Conservation (phyloP, 495 filamentous ascomycete genomes). For the Patellaria atrata region DNA sequence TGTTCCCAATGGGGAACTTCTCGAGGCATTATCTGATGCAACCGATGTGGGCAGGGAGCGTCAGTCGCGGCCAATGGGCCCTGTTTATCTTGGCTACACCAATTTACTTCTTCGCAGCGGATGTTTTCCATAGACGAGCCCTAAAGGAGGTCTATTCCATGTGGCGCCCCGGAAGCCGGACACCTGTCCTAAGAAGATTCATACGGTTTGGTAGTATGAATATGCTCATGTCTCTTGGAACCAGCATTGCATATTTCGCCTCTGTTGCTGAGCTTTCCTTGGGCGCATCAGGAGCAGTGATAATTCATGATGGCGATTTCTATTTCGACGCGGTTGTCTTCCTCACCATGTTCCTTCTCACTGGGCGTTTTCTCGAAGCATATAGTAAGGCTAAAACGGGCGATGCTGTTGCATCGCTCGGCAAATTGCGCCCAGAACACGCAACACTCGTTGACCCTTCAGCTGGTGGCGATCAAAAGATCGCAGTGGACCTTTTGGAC, state of each 20-base stretch:
- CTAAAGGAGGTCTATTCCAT: constrained; percentile 64
- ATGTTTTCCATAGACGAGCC: constrained; percentile 69
- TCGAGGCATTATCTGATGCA: constrained; percentile 50
- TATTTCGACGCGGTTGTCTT: constrained; percentile 97
- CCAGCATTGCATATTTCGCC: constrained; percentile 74
- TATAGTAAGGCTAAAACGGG: constrained; percentile 89
- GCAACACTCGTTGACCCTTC: constrained; percentile 47
- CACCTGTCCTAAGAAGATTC: constrained; percentile 62
- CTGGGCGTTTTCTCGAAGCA: constrained; percentile 68
- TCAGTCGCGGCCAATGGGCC: constrained; percentile 65
- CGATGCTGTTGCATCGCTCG: constrained; percentile 69
- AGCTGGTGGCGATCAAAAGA: constrained; percentile 21
- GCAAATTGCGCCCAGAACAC: constrained; percentile 64
- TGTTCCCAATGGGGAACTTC: constrained; percentile 45
- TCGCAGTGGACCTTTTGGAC: constrained; percentile 65
- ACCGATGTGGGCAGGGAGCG: constrained; percentile 54
- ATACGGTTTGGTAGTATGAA: constrained; percentile 97
- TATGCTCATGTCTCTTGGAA: constrained; percentile 78
- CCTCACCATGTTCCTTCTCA: constrained; percentile 78
- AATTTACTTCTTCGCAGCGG: constrained; percentile 77
- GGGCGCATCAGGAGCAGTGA: constrained; percentile 35
- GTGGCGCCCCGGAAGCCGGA: constrained; percentile 67
- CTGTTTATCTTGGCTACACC: constrained; percentile 79
- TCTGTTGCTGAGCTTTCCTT: constrained; percentile 68
- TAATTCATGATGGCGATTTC: constrained; percentile 29